Percentiles rank a stretch among this genome's conserved stretches.
phyloP scores from a whole-genome alignment of 805 yeast genomes.

The Hanseniaspora lindneri region DNA sequence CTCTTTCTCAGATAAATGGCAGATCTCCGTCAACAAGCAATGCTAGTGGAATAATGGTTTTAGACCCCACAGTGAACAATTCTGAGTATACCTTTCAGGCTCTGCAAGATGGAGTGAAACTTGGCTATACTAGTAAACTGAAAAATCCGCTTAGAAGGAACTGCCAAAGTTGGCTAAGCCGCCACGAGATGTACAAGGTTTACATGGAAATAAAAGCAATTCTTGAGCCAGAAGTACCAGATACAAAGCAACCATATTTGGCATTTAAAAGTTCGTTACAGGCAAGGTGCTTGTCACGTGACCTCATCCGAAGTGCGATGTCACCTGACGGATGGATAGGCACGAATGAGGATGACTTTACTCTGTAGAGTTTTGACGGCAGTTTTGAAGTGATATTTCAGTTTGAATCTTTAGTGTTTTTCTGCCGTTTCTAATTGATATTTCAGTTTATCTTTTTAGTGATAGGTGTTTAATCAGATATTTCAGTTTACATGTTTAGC shows the following conservation, averaged over 20 bases:
- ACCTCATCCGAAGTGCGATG: constrained; percentile 22
- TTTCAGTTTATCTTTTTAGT: no score
- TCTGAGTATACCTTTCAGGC: constrained; percentile 23
- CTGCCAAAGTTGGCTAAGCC: constrained; percentile 28
- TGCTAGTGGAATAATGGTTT: neutral
- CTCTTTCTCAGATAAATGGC: constrained; percentile 21
- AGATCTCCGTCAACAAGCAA: constrained; percentile 6
- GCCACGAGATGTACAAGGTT: constrained; percentile 16
- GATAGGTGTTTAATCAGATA: no score
- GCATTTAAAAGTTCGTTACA: constrained; percentile 26
- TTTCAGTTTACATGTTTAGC: no score
- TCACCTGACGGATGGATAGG: constrained; percentile 38
- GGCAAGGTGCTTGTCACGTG: constrained; percentile 28
- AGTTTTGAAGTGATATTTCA: no score
- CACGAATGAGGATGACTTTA: constrained; percentile 34
- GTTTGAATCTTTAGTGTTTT: no score
- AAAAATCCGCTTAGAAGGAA: constrained; percentile 34
- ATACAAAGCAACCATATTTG: no score
- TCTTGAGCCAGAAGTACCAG: neutral
- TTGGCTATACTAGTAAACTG: constrained; percentile 40
- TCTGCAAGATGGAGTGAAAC: constrained; percentile 47
- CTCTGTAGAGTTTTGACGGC: no score
- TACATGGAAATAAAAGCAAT: neutral
- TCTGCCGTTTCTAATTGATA: no score
- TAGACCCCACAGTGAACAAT: neutral